Conservation (phyloP, 495 filamentous ascomycete species). For the Diplogelasinospora grovesii region DNA sequence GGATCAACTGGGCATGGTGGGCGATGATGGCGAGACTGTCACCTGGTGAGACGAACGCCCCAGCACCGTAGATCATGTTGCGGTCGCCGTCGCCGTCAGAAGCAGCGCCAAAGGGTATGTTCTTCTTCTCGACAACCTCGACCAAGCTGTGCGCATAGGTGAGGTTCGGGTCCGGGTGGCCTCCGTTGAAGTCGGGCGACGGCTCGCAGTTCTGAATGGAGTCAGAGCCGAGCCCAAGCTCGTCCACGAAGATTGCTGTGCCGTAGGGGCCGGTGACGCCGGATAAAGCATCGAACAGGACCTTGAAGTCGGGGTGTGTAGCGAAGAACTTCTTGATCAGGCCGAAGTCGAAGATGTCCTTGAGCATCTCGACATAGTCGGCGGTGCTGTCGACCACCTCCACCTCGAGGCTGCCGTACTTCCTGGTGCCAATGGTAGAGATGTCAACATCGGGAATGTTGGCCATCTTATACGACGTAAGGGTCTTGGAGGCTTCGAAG, state of each 20-base stretch:
- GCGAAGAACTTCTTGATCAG: slow-evolving; percentile 89
- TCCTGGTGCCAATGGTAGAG: slow-evolving; percentile 70
- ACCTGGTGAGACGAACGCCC: slow-evolving; percentile 92
- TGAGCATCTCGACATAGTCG: slow-evolving; percentile 92
- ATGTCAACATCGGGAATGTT: slow-evolving; percentile 85
- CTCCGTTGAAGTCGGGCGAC: slow-evolving; percentile 89
- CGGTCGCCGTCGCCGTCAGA: slow-evolving; percentile 96
- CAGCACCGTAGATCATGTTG: slow-evolving; percentile 99
- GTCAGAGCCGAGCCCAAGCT: slow-evolving; percentile 67
- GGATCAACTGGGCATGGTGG: slow-evolving; percentile 89
- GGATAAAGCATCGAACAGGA: slow-evolving; percentile 89
- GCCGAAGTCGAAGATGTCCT: slow-evolving; percentile 95
- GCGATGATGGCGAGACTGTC: slow-evolving; percentile 97
- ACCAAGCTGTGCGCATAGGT: slow-evolving; percentile 97
- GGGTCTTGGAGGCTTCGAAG: slow-evolving; percentile 77
- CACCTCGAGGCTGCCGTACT: slow-evolving; percentile 79
- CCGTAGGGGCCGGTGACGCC: slow-evolving; percentile 96
- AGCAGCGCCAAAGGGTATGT: slow-evolving; percentile 91
- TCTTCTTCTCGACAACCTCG: slow-evolving; percentile 82
- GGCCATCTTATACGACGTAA: slow-evolving; percentile 86
- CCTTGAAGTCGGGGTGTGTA: slow-evolving; percentile 84
- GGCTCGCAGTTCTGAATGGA: slow-evolving; percentile 93
- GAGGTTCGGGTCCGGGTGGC: slow-evolving; percentile 95
- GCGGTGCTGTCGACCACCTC: slow-evolving; percentile 88
- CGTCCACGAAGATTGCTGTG: slow-evolving; percentile 86